phyloP scores from a whole-genome alignment of 768 basidiomycete species.

The Rhizopogon sp. region DNA sequence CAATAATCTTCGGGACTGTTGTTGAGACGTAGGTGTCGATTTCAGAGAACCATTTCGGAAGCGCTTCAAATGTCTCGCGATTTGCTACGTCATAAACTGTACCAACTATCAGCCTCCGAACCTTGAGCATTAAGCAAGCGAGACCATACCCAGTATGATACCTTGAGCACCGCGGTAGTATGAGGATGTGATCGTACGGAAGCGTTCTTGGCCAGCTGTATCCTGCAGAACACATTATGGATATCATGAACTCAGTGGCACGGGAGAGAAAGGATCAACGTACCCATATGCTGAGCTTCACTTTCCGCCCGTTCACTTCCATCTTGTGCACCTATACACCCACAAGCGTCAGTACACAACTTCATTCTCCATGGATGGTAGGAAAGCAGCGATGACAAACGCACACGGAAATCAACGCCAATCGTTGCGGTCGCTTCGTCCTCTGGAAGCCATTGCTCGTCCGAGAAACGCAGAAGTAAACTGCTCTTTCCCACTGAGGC shows the following conservation, averaged over 20 bases:
- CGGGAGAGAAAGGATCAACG: background rate
- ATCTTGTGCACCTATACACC: conserved; percentile 73
- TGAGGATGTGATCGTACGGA: conserved; percentile 89
- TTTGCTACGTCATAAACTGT: conserved; percentile 94
- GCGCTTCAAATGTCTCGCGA: conserved; percentile 87
- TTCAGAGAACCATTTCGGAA: conserved; percentile 91
- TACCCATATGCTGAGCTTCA: conserved; percentile 97
- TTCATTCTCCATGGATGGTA: background rate
- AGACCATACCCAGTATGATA: conserved; percentile 61
- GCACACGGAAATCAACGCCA: conserved; percentile 79
- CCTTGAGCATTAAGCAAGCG: no score
- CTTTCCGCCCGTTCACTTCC: conserved; percentile 76
- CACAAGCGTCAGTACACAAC: background rate
- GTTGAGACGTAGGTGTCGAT: conserved; percentile 88
- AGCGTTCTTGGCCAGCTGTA: conserved; percentile 95
- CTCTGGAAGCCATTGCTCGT: conserved; percentile 91
- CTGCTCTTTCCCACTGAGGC: conserved; percentile 93
- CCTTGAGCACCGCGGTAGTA: conserved; percentile 92
- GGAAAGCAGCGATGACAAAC: conserved; percentile 19
- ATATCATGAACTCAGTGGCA: background rate
- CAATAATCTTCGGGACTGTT: conserved; percentile 89
- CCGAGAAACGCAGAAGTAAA: conserved; percentile 89
- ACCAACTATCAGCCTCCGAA: background rate
- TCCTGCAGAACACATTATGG: conserved; percentile 46
- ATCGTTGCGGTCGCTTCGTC: conserved; percentile 86